A percentile compares a stretch with the other conserved stretches of the same genome.
These are phyloP conservation scores for Albifimbria verrucaria DNA, from an alignment of 2,329 filamentous ascomycete genomes.

Conservation along the genomic window DNA sequence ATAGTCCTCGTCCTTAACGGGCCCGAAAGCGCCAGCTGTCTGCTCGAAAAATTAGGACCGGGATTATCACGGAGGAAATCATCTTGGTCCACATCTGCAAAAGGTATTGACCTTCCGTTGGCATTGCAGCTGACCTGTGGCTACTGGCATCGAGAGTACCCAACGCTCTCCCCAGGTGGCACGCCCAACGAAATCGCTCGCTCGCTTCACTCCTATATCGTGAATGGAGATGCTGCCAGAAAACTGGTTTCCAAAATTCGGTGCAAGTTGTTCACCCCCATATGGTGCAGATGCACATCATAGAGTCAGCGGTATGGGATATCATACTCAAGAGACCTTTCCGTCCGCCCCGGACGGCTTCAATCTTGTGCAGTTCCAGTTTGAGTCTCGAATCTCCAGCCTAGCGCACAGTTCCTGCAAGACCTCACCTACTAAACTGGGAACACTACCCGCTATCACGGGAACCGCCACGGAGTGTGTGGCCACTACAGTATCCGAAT, in stretches of 20 bases:
- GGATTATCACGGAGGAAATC: slow-evolving; percentile 27
- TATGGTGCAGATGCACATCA: slow-evolving; percentile 33
- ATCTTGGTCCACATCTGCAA: slow-evolving; percentile 28
- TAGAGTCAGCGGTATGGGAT: slow-evolving; percentile 34
- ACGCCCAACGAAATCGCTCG: slow-evolving; percentile 31
- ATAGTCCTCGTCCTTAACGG: slow-evolving; percentile 33
- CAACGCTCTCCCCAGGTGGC: slow-evolving; percentile 28
- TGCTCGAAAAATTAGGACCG: slow-evolving; percentile 31
- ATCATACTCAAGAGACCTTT: slow-evolving; percentile 26
- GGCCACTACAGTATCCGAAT: slow-evolving; percentile 29
- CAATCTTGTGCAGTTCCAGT: slow-evolving; percentile 31
- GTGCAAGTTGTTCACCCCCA: slow-evolving; percentile 29
- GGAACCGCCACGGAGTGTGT: slow-evolving; percentile 30
- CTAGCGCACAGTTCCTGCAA: slow-evolving; percentile 24
- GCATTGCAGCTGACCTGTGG: slow-evolving; percentile 32
- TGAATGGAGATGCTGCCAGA: slow-evolving; percentile 23
- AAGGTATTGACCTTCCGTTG: slow-evolving; percentile 29
- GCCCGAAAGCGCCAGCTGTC: slow-evolving; percentile 29
- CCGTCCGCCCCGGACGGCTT: slow-evolving; percentile 31
- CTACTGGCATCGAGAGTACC: slow-evolving; percentile 32
- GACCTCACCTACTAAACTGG: slow-evolving; percentile 23
- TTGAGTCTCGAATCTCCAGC: slow-evolving; percentile 29
- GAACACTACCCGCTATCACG: slow-evolving; percentile 27
- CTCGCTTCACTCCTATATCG: slow-evolving; percentile 24
- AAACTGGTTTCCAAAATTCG: slow-evolving; percentile 26